Conservation (phyloP, 2,329 filamentous ascomycete species). For the Aureobasidium namibiae region DNA sequence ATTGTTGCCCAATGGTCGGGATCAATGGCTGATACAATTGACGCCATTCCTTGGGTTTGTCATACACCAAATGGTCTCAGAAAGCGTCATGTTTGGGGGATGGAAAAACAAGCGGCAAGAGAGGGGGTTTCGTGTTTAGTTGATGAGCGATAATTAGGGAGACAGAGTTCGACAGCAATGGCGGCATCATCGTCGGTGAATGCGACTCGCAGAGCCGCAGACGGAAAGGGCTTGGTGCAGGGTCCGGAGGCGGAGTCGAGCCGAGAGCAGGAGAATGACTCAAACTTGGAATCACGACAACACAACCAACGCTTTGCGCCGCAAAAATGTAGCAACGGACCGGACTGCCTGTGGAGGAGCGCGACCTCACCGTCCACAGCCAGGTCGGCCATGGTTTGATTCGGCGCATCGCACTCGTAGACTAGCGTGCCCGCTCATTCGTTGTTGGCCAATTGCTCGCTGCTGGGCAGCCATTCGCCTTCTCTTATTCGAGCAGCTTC, state of each 20-base stretch:
- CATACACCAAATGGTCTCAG: constrained; percentile 5
- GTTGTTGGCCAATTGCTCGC: constrained; percentile 8
- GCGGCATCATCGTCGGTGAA: constrained; percentile 8
- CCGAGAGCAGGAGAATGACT: constrained; percentile 10
- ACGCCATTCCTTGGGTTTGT: constrained; percentile 4
- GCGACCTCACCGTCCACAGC: not conserved
- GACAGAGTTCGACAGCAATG: not conserved
- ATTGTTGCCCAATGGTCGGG: constrained; percentile 11
- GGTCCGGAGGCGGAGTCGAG: constrained; percentile 5
- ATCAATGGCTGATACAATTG: constrained; percentile 8
- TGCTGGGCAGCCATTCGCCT: not conserved
- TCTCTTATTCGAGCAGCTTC: constrained; percentile 12
- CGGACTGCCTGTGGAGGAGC: not conserved
- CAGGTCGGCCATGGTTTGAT: not conserved
- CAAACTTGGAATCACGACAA: constrained; percentile 8
- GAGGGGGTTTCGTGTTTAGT: constrained; percentile 7
- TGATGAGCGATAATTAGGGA: not conserved
- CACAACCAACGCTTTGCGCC: constrained; percentile 10
- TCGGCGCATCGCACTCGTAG: not conserved
- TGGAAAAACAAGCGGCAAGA: constrained; percentile 1
- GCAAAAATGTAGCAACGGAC: constrained; percentile 4
- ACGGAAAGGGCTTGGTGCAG: constrained; percentile 7
- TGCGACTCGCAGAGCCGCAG: constrained; percentile 8
- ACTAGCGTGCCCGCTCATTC: constrained; percentile 8
- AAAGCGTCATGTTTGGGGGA: not conserved